Base-by-base conservation (phyloP, 768 basidiomycete species). In the Fistulinella prunicolor region DNA sequence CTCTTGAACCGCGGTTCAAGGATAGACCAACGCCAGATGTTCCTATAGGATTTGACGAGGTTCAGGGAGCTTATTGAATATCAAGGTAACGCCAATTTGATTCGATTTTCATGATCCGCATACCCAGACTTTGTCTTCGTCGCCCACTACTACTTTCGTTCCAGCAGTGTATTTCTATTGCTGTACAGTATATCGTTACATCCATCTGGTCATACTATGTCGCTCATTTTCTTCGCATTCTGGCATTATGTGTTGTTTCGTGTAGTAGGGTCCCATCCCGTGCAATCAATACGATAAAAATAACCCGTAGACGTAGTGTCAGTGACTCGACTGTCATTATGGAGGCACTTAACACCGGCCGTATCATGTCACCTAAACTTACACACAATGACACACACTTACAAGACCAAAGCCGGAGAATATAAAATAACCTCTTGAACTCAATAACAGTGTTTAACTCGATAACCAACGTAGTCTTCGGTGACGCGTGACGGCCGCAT, bases 21-120 rank as follows among this genome's bases (percentile, higher is more conserved):
- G 42, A 37, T 9, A 65, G 45, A 34, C 57, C 55, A 6, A 29
- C 55, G 14, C 53, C 65, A 4, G 65, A 69, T 12, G 65, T 66
- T 8, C 65, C 65, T 10, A 47, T 44, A 9, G 65, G 62, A 26
- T 62, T 63, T 51, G 65, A 65, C 8, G 60, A 67, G 14, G 22
- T 49, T 49, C 20, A 53, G n/a, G 41, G 19, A 3, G 5, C 37
- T 28, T 66, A 46, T 47, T 64, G 23, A 56, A 28, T 34, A 16
- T 22, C 37, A 6, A 51, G 55, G 57, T 53, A 30, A 52, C 51
- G 20, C 32, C 6, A 22, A 3, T 24, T 22, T 10, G 35, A 36
- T 4, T 36, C 17, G 21, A 28, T 34, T 19, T 30, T 50, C 23
- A 61, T 42, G 19, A 21, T 13, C 30, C 9, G 1, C 16, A 14